These are phyloP conservation scores for Populus deltoides DNA, from an alignment of 345 rosid genomes.

Conservation along the genomic window DNA sequence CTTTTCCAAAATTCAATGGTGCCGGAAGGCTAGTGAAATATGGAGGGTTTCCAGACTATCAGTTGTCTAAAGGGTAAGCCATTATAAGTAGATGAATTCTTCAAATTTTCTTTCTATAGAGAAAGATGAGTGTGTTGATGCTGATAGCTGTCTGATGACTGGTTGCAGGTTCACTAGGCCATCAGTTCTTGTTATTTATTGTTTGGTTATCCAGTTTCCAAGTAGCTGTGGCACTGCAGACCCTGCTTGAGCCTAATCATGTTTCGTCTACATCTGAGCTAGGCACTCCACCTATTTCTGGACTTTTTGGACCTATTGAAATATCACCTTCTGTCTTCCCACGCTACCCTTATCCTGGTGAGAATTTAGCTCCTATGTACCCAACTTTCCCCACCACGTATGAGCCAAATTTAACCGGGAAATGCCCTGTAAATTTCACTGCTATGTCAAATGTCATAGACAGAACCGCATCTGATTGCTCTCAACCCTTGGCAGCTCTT, in stretches of 20 bases:
- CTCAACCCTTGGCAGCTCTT: conserved; percentile 66
- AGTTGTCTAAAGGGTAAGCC: conserved; percentile 46
- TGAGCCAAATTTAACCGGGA: conserved; percentile 81
- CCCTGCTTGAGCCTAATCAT: conserved; percentile 40
- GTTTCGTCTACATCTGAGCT: conserved; percentile 49
- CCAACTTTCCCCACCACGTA: conserved; percentile 74
- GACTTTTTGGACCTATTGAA: conserved; percentile 77
- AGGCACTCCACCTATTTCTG: conserved; percentile 67
- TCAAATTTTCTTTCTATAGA: background rate
- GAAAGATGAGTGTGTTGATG: conserved; percentile 2
- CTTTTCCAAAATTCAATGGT: conserved; percentile 46
- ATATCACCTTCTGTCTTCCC: conserved; percentile 89
- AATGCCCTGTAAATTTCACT: conserved; percentile 83
- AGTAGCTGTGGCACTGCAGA: conserved; percentile 52
- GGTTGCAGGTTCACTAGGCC: conserved; percentile 58
- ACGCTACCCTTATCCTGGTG: conserved; percentile 49
- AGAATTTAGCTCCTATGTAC: conserved; percentile 75
- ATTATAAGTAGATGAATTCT: background rate
- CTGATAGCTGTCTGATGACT: conserved; percentile 30
- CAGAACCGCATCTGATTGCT: conserved; percentile 83
- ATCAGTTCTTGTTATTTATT: conserved; percentile 49
- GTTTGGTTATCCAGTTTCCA: conserved; percentile 67
- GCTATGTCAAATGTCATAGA: conserved; percentile 55
- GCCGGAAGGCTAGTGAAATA: conserved; percentile 43
- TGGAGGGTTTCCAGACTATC: conserved; percentile 44